Conservation (phyloP, 1,139 yeast genomes). For the Pichia sp. region DNA sequence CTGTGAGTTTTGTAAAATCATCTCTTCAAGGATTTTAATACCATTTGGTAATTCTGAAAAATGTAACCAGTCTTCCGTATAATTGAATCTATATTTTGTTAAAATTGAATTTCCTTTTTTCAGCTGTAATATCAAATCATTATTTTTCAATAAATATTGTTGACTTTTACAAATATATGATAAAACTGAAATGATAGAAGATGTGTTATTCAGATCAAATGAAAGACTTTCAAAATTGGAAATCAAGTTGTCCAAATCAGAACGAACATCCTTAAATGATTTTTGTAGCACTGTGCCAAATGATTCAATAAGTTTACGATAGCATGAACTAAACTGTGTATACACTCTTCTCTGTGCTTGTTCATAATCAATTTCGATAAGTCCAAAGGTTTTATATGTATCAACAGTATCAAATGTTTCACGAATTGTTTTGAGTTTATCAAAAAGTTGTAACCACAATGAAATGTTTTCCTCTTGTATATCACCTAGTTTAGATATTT, state of each 20-base stretch:
- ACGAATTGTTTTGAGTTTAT: constrained; percentile 42
- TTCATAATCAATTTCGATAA: constrained; percentile 38
- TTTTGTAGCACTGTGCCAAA: constrained; percentile 37
- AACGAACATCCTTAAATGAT: constrained; percentile 28
- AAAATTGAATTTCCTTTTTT: constrained; percentile 41
- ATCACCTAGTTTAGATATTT: constrained; percentile 15
- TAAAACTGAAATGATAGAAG: constrained; percentile 33
- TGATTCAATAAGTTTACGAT: constrained; percentile 37
- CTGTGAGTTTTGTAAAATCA: constrained; percentile 35
- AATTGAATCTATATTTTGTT: constrained; percentile 39
- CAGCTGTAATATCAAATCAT: constrained; percentile 27
- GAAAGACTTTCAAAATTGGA: constrained; percentile 31
- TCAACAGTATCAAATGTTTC: constrained; percentile 48
- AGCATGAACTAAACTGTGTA: constrained; percentile 55
- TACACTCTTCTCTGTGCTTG: constrained; percentile 50
- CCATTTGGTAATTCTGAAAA: constrained; percentile 59
- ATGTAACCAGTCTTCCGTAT: constrained; percentile 52
- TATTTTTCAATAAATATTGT: constrained; percentile 1
- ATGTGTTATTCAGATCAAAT: constrained; percentile 34
- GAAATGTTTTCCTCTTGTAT: constrained; percentile 33
- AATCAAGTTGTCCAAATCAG: constrained; percentile 28
- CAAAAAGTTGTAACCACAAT: constrained; percentile 44
- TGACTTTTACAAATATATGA: constrained; percentile 30
- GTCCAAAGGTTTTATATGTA: constrained; percentile 36
- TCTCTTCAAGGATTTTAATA: constrained; percentile 38